Base-by-base conservation (phyloP, 441 rosid genomes). In the Melianthus villosus region DNA sequence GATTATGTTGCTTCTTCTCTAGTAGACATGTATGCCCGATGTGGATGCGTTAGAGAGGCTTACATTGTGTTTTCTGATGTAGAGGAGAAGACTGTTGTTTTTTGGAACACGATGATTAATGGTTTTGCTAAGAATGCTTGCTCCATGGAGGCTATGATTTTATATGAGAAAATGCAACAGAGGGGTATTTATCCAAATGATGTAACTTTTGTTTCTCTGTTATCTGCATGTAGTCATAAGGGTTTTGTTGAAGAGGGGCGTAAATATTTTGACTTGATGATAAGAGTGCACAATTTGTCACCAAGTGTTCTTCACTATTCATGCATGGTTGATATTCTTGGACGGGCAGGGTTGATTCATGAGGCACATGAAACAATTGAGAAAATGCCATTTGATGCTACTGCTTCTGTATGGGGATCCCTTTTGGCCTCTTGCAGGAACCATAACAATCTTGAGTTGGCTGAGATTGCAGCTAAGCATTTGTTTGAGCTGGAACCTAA, bases 111-210 rank as follows among this genome's bases (percentile, higher is more conserved):
- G 0, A 80, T 83, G 64, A 69, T 80, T 41, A 71, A 73, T 7
- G 82, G 72, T 43, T 74, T 83, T 51, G 74, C 77, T 4, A 87
- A 77, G 42, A 73, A 78, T 60, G 71, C 73, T 42, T 32, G 54
- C 20, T 44, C 62, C 1, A 25, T 59, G 38, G 93, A 76, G 60
- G 91, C 45, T 37, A 74, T 76, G 82, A 63, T 76, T 48, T 59
- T 83, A 43, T 83, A 70, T 48, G 87, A 72, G 68, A 77, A 83
- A 57, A 76, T 80, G 87, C 92, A 81, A 72, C 82, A 76, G 68
- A 27, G 38, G 25, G 78, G 79, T n/a, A 28, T 74, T 38, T 13
- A 7, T 2, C 93, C 83, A 0, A 79, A 73, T 60, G 79, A 83
- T 58, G 53, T 74, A 19, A 83, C 94, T 2, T 83, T 69, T 50